Evolutionary conservation across 805 yeast species (phyloP).

Genomic region (Myxozyma vanderwaltii): DNA sequence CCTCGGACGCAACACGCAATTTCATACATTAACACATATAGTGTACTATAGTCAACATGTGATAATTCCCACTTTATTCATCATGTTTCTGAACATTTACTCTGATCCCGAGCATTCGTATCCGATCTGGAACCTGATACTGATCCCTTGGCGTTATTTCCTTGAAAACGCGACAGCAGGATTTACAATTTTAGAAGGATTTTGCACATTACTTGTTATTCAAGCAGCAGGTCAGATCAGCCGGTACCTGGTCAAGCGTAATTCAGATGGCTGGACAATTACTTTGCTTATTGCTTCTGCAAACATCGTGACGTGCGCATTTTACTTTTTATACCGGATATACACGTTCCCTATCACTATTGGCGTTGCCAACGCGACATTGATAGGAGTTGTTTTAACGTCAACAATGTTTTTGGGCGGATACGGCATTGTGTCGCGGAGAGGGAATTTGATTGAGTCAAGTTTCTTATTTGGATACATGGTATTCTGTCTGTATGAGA

Average conservation of each 20-base stretch:
- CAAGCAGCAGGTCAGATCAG: constrained; percentile 88
- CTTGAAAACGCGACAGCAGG: constrained; percentile 82
- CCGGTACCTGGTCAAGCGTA: constrained; percentile 58
- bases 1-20: constrained; percentile 46
- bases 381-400: constrained; percentile 84
- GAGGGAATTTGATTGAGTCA: constrained; percentile 89
- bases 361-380: constrained; percentile 72
- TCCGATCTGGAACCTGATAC: constrained; percentile 44
- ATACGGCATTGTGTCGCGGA: constrained; percentile 79
- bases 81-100: constrained; percentile 50
- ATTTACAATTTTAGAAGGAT: constrained; percentile 88
- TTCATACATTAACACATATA: constrained; percentile 41
- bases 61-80: constrained; percentile 76
- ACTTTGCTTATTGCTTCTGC: constrained; percentile 72
- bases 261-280: constrained; percentile 71
- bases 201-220: constrained; percentile 86
- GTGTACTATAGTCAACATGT: constrained; percentile 81
- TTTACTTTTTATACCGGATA: constrained; percentile 79
- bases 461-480: constrained; percentile 85
- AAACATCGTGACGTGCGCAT: constrained; percentile 69
- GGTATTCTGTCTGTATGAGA: constrained; percentile 88
- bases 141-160: constrained; percentile 70
- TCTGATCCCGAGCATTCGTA: constrained; percentile 31
- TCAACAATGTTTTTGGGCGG: constrained; percentile 71
- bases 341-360: constrained; percentile 71